Base-by-base conservation (phyloP, 1,284 basidiomycete genomes). In the Kalmanozyma brasiliensis region DNA sequence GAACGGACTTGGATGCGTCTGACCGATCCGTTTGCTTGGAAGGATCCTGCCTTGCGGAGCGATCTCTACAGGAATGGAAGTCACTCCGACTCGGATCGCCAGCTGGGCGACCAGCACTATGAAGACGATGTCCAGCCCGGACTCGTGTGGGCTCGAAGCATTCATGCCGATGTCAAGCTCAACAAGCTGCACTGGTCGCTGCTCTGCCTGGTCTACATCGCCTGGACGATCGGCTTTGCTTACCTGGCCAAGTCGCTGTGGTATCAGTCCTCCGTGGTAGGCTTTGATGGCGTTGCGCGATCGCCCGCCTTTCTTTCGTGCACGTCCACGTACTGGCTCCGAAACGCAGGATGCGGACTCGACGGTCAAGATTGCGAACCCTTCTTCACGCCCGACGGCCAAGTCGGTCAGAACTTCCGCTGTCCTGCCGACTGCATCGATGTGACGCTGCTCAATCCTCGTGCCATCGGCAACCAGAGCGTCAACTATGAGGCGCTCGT, bases 351-450 rank as follows among this genome's bases (percentile, higher is more conserved):
- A 10, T 94, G 93, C 74, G 92, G 92, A 7, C 82, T 93, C 26
- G 83, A 94, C 71, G 92, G 91, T 0, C 70, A 83, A 20, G 71
- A 79, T 2, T 94, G 92, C 80, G 84, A 81, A 16, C 91, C 91
- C 0, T 91, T 91, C 80, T 52, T 32, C 32, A 83, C 85, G 38
- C 85, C 87, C 61, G 81, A 85, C 3, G 85, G 86, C 1, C 87
- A 90, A 73, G 86, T 89, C 56, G 58, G 58, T 1, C 52, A 57
- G 23, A 23, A 62, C 0, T 92, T 94, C 76, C 87, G 92, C 10
- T 95, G 92, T 81, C 92, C 91, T 1, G 88, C 90, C 8, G 87
- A 87, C 51, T 92, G 91, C 74, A 83, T 85, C 29, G 84, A 83
- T 17, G 87, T 89, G 40, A 87, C 89, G 33, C 84, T 94, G 34